phyloP scores from a whole-genome alignment of 495 filamentous ascomycete species.

The Choiromyces venosus region DNA sequence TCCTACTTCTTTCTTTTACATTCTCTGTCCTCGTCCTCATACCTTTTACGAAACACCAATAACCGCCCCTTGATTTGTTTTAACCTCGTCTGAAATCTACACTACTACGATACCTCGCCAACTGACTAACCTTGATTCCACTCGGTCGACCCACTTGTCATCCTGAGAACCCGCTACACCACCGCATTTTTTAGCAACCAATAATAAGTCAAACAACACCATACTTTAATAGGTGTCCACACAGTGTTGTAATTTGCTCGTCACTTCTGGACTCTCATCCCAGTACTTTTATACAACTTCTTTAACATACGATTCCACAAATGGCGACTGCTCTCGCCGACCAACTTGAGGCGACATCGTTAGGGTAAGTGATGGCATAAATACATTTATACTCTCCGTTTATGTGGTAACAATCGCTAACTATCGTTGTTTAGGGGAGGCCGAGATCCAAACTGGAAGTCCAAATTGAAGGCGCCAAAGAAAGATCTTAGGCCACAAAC shows the following conservation, averaged over 20 bases:
- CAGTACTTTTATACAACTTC: slow-evolving; percentile 4
- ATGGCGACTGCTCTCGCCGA: slow-evolving; percentile 61
- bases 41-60: slow-evolving; percentile 13
- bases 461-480: slow-evolving; percentile 65
- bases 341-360: slow-evolving; percentile 63
- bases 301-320: slow-evolving; percentile 13
- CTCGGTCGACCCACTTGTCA: slow-evolving; percentile 8
- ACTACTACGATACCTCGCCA: slow-evolving; percentile 12
- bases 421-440: slow-evolving; percentile 23
- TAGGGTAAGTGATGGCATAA: slow-evolving; percentile 54
- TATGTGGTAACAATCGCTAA: slow-evolving; percentile 31
- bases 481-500: slow-evolving; percentile 89
- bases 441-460: slow-evolving; percentile 68
- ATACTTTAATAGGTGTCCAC: slow-evolving; percentile 26
- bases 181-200: slow-evolving; percentile 5
- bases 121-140: slow-evolving; percentile 13
- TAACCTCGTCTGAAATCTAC: slow-evolving; percentile 10
- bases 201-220: slow-evolving; percentile 4
- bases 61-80: slow-evolving; percentile 14
- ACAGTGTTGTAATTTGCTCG: slow-evolving; percentile 35
- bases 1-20: slow-evolving; percentile 19
- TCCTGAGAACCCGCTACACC: slow-evolving; percentile 12
- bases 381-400: slow-evolving; percentile 5
- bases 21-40: slow-evolving; percentile 23
- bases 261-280: slow-evolving; percentile 20